Conservation (phyloP, 495 filamentous ascomycete genomes). For the Xanthoparmelia taractica region DNA sequence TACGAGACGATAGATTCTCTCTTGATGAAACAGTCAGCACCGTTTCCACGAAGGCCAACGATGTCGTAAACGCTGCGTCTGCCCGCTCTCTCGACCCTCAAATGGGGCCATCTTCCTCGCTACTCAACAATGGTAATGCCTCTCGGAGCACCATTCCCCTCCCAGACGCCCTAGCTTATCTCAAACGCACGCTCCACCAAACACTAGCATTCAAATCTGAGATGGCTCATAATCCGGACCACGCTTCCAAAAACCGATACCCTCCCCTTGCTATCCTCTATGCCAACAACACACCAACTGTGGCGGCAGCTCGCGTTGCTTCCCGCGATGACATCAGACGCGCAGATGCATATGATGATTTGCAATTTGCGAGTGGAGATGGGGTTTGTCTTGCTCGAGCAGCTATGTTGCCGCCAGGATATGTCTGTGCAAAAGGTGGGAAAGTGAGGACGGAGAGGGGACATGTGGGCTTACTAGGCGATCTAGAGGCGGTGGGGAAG, state of each 20-base stretch:
- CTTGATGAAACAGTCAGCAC: conserved; percentile 23
- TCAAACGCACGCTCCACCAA: conserved; percentile 64
- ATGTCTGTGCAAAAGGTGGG: conserved; percentile 61
- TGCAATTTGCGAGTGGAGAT: conserved; percentile 81
- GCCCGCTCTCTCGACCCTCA: conserved; percentile 30
- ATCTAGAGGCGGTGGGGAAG: conserved; percentile 72
- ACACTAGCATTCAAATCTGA: conserved; percentile 67
- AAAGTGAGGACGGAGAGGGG: conserved; percentile 73
- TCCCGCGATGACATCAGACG: conserved; percentile 61
- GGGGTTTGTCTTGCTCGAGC: conserved; percentile 81
- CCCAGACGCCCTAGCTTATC: conserved; percentile 57
- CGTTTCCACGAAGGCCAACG: conserved; percentile 22
- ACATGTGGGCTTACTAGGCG: conserved; percentile 78
- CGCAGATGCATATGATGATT: conserved; percentile 75
- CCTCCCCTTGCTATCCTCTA: conserved; percentile 83
- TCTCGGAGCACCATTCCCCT: conserved; percentile 41
- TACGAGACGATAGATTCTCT: conserved; percentile 2
- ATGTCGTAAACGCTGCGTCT: conserved; percentile 29
- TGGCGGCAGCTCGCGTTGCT: conserved; percentile 66
- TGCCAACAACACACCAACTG: conserved; percentile 78
- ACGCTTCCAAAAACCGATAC: conserved; percentile 60
- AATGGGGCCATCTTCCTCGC: conserved; percentile 37
- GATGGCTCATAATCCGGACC: conserved; percentile 50
- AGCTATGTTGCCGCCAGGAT: conserved; percentile 79
- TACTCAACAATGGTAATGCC: conserved; percentile 34